These are phyloP conservation scores for Cubamyces sp. DNA, from an alignment of 768 basidiomycete species.

Conservation along the genomic window DNA sequence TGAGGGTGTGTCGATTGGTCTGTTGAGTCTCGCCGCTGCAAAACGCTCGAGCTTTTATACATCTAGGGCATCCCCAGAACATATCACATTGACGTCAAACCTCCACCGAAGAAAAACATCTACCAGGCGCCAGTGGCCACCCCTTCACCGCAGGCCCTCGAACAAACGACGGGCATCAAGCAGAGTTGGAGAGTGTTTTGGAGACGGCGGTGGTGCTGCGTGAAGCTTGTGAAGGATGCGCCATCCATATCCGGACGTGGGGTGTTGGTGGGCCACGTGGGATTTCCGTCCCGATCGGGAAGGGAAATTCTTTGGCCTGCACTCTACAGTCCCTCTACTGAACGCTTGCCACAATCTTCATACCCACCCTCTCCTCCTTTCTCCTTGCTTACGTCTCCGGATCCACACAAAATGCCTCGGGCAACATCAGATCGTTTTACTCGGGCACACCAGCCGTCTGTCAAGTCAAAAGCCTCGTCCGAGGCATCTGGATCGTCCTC, in stretches of 20 bases:
- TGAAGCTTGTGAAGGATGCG: background rate
- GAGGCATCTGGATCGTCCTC: conserved; percentile 43
- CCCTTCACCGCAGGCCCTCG: background rate
- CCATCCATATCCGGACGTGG: background rate
- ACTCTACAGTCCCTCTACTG: background rate
- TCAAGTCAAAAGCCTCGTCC: conserved; percentile 54
- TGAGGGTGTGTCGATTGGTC: background rate
- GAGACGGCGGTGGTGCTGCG: background rate
- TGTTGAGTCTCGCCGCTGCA: background rate
- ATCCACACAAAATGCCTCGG: conserved; percentile 63
- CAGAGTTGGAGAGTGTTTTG: background rate
- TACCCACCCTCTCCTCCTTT: background rate
- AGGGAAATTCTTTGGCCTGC: conserved; percentile 11
- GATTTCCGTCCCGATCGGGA: conserved; percentile 4
- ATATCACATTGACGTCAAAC: conserved; percentile 14
- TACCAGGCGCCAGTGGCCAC: background rate
- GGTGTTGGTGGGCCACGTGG: conserved; percentile 8
- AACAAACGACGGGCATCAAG: background rate
- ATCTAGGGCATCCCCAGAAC: background rate
- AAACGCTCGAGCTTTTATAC: background rate
- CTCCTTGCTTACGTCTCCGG: background rate
- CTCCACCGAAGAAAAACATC: background rate
- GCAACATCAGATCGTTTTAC: conserved; percentile 78
- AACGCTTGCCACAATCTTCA: background rate
- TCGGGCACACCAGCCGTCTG: conserved; percentile 63